Evolutionary conservation across 106 monocot species (phyloP), one percentile per base, ranked within the genome.

Genomic region (Alisma plantagoaquatica): DNA sequence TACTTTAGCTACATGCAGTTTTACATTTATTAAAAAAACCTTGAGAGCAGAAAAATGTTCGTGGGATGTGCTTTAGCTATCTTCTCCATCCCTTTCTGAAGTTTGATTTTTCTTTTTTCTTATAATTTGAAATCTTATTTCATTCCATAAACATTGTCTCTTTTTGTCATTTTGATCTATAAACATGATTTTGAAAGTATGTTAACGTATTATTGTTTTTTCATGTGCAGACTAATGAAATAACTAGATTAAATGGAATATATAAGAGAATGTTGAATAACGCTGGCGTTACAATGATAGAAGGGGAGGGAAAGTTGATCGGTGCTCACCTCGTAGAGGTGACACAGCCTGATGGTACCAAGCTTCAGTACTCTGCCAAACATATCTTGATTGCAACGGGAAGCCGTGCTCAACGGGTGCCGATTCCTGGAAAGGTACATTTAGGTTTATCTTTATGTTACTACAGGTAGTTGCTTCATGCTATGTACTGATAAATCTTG

Each of bases 361-460:
- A 72, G 67, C 64, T 72, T 46, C 65, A 70, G 16, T 99, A 86
- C 74, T 65, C 76, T 29, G 79, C 86, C 33, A 99, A 82, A 56
- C 78, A 99, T 66, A 91, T 99, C 44, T 72, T 99, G 53, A 86
- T 99, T 51, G 82, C 98, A 50, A 99, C 98, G 68, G 98, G 98
- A 10, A 82, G 98, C 61, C 78, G 98, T 18, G 98, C 98, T 65
- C 79, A 82, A 20, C 76, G 73, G 48, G 74, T 86, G 29, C 56
- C 76, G 26, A 82, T 99, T 28, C 79, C 79, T 29, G 98, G 98
- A 22, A 58, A 99, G 98, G 98, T 99, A 61, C 57, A 64, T 74
- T 9, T 27, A 22, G 6, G 14, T 38, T n/a, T n/a, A n/a, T n/a
- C n/a, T n/a, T n/a, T n/a, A n/a, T n/a, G n/a, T n/a, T n/a, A n/a